Evolutionary conservation across 306 rosid species (phyloP).

Genomic region (Vachellia collinsii): DNA sequence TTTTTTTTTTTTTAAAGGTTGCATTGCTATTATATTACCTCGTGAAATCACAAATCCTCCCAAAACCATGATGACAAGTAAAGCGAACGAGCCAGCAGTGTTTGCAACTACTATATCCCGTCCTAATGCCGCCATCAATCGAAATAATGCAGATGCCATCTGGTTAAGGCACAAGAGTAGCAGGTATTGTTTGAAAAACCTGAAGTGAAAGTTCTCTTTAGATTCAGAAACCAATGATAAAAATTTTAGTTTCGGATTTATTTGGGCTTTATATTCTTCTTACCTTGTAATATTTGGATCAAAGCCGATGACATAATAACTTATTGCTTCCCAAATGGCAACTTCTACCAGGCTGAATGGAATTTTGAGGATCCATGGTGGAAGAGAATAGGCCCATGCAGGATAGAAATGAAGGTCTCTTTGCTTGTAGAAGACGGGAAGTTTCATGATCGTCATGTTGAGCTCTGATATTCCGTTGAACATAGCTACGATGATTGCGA

Average conservation of each 20-base stretch:
- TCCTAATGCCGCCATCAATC: conserved; percentile 73
- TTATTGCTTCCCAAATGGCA: conserved; percentile 73
- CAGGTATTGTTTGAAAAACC: conserved; percentile 77
- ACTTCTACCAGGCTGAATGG: conserved; percentile 74
- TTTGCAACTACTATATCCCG: conserved; percentile 69
- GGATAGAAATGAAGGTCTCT: conserved; percentile 90
- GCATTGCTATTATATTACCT: conserved; percentile 47
- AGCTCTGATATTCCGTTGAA: conserved; percentile 90
- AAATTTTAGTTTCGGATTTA: conserved; percentile 14
- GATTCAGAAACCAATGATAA: conserved; percentile 25
- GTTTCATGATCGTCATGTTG: conserved; percentile 77
- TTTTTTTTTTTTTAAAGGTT: background rate
- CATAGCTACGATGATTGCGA: conserved; percentile 66
- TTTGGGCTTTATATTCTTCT: conserved; percentile 14
- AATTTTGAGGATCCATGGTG: conserved; percentile 87
- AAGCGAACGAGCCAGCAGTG: conserved; percentile 71
- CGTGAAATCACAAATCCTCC: conserved; percentile 88
- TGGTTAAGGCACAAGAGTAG: conserved; percentile 73
- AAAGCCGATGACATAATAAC: conserved; percentile 74
- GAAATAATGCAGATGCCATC: conserved; percentile 85
- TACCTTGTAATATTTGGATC: conserved; percentile 82
- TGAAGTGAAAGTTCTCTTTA: conserved; percentile 44
- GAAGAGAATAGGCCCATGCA: conserved; percentile 83
- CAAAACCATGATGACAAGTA: conserved; percentile 66
- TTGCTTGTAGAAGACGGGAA: conserved; percentile 90